Base-by-base conservation (phyloP, 129 eudicot genomes). In the Lactuca saligna region DNA sequence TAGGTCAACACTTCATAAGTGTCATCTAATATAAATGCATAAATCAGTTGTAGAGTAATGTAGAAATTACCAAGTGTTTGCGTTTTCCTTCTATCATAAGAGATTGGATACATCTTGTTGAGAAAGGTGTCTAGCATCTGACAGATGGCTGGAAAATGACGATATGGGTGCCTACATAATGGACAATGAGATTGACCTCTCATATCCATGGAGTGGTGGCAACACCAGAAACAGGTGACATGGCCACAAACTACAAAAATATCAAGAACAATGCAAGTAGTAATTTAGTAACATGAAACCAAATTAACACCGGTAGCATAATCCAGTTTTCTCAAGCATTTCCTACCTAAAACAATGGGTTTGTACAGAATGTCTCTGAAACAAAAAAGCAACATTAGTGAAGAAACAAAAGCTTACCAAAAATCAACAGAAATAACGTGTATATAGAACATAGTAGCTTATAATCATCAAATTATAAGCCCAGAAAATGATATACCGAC, bases 211-310 rank as follows among this genome's bases (percentile, higher is more conserved):
- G 91, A 84, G 17, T 10, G 66, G 68, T 80, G 79, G 61, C 86
- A 86, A 70, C 97, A 90, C 91, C 87, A 86, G 71, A 90, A 84
- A 70, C 97, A 90, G 61, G 91, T 82, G 50, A 86, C 75, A 70
- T 90, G 94, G 55, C 97, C 94, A 78, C 97, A 90, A 64, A 82
- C 97, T 90, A 87, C 80, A 84, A 57, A 49, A 59, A 58, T 12
- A 35, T 6, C 41, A 53, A 14, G 11, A 56, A 49, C 74, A 61
- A 63, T 31, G 69, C 33, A 33, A 68, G 25, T 33, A 29, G 65
- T 33, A 38, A 50, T 9, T 42, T 12, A 56, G 25, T 51, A 13
- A 14, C 14, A 66, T 39, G 61, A 29, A 41, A 39, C 50, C 63
- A 17, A 65, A 17, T 1, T 13, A 8, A 17, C 32, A 60, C 66